Conservation (phyloP, 176 grass and related monocot genomes). For the Eleusine coracana region DNA sequence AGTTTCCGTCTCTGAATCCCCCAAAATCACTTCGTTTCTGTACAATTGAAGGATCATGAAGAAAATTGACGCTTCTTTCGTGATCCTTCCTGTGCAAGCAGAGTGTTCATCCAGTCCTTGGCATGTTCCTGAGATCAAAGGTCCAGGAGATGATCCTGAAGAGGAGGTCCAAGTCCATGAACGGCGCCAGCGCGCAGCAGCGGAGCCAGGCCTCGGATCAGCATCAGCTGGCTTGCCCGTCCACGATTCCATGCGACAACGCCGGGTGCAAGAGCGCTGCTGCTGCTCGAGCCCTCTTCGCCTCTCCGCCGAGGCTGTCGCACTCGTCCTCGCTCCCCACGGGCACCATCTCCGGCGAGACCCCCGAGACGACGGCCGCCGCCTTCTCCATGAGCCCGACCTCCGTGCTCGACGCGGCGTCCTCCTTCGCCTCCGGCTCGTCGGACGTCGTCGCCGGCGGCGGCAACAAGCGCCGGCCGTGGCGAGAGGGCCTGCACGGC, state of each 20-base stretch:
- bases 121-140: slow-evolving; percentile 63
- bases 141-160: slow-evolving; percentile 59
- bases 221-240: slow-evolving; percentile 4
- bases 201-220: slow-evolving; percentile 23
- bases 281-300: slow-evolving; percentile 13
- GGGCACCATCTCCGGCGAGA: slow-evolving; percentile 14
- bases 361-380: not conserved
- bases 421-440: not conserved
- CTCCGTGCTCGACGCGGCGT: slow-evolving; percentile 50
- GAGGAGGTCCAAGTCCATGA: slow-evolving; percentile 53
- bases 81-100: slow-evolving; percentile 6
- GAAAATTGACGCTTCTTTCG: not conserved
- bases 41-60: not conserved
- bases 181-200: slow-evolving; percentile 36
- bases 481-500: slow-evolving; percentile 49
- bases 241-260: slow-evolving; percentile 11
- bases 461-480: slow-evolving; percentile 30
- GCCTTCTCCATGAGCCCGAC: slow-evolving; percentile 59
- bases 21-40: slow-evolving; percentile 12
- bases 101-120: slow-evolving; percentile 3
- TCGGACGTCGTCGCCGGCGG: not conserved
- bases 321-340: slow-evolving; percentile 48
- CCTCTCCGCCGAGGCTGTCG: slow-evolving; percentile 45
- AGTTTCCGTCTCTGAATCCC: not conserved
- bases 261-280: not conserved